Percentiles rank a stretch among this genome's conserved stretches.
phyloP scores from a whole-genome alignment of 768 basidiomycete genomes.

The Sarcodon aspratus region DNA sequence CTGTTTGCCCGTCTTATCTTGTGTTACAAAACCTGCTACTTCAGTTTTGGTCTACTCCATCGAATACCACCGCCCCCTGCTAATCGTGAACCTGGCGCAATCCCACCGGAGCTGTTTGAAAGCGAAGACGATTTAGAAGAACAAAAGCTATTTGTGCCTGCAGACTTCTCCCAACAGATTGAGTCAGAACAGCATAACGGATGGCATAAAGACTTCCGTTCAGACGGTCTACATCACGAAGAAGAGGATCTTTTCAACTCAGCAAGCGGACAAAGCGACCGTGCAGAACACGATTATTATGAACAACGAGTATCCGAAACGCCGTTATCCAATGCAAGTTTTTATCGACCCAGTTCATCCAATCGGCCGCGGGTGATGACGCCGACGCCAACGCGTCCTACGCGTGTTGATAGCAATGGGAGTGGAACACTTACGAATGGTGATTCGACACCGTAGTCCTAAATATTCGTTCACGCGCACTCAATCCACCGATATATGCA shows the following conservation, averaged over 20 bases:
- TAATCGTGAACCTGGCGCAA: constrained; percentile 42
- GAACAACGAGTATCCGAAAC: not conserved
- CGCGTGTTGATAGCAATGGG: not conserved
- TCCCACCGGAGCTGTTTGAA: constrained; percentile 45
- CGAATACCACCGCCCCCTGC: constrained; percentile 76
- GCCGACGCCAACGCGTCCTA: constrained; percentile 17
- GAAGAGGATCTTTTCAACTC: constrained; percentile 6
- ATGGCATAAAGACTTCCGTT: constrained; percentile 2
- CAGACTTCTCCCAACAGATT: constrained; percentile 38
- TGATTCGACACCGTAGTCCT: not conserved
- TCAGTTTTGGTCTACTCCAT: constrained; percentile 83
- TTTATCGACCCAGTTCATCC: too few species aligned
- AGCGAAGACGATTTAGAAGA: constrained; percentile 42
- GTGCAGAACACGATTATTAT: constrained; percentile 5
- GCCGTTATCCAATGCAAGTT: too few species aligned
- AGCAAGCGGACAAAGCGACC: constrained; percentile 2
- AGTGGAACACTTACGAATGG: not conserved
- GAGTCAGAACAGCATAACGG: constrained; percentile 2
- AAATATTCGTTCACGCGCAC: not conserved
- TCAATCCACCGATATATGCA: not conserved
- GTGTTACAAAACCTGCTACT: not conserved
- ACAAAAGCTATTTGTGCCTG: constrained; percentile 64
- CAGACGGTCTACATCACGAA: not conserved
- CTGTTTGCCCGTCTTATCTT: not conserved
- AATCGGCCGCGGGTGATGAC: not conserved